Evolutionary conservation across 345 rosid species (phyloP).

Genomic region (Murraya koenigii): DNA sequence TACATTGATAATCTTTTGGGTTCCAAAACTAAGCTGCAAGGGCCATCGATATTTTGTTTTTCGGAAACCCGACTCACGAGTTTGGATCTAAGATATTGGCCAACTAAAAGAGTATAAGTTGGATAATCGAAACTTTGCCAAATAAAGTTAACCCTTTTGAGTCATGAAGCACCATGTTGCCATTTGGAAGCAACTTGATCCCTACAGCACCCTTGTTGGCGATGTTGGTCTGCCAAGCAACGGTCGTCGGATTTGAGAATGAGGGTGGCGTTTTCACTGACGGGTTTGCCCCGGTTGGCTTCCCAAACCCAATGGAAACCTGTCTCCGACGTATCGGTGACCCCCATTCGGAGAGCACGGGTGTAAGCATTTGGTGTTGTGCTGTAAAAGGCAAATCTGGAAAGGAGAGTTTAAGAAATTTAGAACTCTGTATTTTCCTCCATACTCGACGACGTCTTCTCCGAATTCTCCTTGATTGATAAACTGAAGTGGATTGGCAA

Average conservation of each 20-base stretch:
- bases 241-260: too few relatives aligned
- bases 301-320: constrained; percentile 56
- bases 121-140: too few relatives aligned
- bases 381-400: constrained; percentile 51
- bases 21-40: too few relatives aligned
- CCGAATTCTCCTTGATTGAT: too few relatives aligned
- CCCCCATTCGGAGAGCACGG: constrained; percentile 43
- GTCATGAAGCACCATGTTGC: not conserved
- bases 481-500: too few relatives aligned
- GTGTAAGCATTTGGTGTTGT: constrained; percentile 59
- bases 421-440: constrained; percentile 22
- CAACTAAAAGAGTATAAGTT: too few relatives aligned
- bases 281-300: not conserved
- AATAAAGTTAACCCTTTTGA: not conserved
- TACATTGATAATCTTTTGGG: too few relatives aligned
- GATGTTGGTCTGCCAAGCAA: not conserved
- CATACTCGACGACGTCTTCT: too few relatives aligned
- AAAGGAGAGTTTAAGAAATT: constrained; percentile 28
- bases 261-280: not conserved
- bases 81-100: too few relatives aligned
- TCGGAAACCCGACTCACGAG: too few relatives aligned
- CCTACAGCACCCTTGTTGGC: not conserved
- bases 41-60: too few relatives aligned
- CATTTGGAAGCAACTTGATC: not conserved
- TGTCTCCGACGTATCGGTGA: not conserved